These are phyloP conservation scores for Microbotryum intermedium DNA, from an alignment of 1,284 basidiomycete genomes.

Conservation along the genomic window DNA sequence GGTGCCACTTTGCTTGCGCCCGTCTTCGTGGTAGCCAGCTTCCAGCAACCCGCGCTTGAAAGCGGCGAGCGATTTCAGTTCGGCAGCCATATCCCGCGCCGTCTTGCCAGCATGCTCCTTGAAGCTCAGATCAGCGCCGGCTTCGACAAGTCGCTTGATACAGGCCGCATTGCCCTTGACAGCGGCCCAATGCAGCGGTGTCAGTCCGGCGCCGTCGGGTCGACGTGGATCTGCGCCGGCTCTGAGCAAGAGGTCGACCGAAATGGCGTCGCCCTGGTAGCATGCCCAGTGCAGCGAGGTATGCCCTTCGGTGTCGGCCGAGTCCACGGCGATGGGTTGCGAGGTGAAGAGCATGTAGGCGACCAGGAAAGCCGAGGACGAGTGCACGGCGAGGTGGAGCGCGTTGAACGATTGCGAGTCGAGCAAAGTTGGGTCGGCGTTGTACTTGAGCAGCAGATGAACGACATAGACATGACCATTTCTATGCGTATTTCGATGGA, in stretches of 20 bases:
- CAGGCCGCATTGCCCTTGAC: conserved; percentile 81
- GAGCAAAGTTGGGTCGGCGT: conserved; percentile 80
- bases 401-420: conserved; percentile 97
- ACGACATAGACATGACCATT: conserved; percentile 93
- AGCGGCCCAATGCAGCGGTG: conserved; percentile 97
- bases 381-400: conserved; percentile 89
- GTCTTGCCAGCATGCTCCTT: conserved; percentile 82
- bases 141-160: conserved; percentile 73
- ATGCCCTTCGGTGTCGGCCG: conserved; percentile 81
- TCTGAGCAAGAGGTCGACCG: conserved; percentile 79
- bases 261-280: conserved; percentile 94
- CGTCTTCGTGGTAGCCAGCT: conserved; percentile 44
- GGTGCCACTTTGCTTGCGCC: conserved; percentile 17
- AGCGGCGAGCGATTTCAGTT: conserved; percentile 79
- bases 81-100: conserved; percentile 85
- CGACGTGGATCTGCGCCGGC: conserved; percentile 73
- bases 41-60: conserved; percentile 83
- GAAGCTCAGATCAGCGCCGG: conserved; percentile 70
- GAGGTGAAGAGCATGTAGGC: conserved; percentile 61
- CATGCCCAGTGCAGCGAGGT: conserved; percentile 98
- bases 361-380: conserved; percentile 84
- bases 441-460: conserved; percentile 76
- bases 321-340: conserved; percentile 71
- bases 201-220: conserved; percentile 71
- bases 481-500: conserved; percentile 37